Base-by-base conservation (phyloP, 345 rosid genomes). In the Eucalyptus cloeziana region DNA sequence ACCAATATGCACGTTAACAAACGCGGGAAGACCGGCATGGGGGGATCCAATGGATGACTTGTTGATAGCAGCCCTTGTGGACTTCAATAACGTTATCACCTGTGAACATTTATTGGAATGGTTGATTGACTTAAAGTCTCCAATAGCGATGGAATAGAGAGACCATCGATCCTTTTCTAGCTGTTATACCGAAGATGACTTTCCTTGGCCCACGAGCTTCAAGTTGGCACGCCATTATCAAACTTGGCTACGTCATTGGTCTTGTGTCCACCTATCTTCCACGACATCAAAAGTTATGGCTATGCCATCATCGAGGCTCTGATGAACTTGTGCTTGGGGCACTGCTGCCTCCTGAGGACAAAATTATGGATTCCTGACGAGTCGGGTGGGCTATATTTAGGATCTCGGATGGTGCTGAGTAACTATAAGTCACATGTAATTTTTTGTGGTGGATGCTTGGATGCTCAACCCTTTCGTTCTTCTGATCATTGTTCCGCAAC, bases 401-500 rank as follows among this genome's bases (percentile, higher is more conserved):
- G 25, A 11, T 54, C 25, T 62, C 16, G 8, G 8, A 31, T 62
- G 33, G 33, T 13, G 30, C 19, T 30, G 4, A 14, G 17, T n/a
- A 3, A 31, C 8, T 6, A 2, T 13, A 64, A 64, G 19, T 30
- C 71, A 64, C 14, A 64, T n/a, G 8, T 30, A 30, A 56, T 56
- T 24, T 56, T 11, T 24, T 56, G 30, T 24, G 24, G 10, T 14
- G 19, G 21, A 64, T 64, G 19, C 71, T 64, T n/a, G 71, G 15
- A 10, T 64, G 4, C 15, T n/a, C 3, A 8, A 19, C 9, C 58
- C 9, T 7, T 52, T 19, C 9, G 3, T 52, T 52, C 3, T 19
- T 52, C 0, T 21, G 1, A 52, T 52, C 4, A 19, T 21, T 7
- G 1, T 7, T 7, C 4, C 8, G 8, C 14, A 8, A 19, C 4